These are phyloP conservation scores for Macrolepiota fuliginosa DNA, from an alignment of 768 basidiomycete species.

Conservation along the genomic window DNA sequence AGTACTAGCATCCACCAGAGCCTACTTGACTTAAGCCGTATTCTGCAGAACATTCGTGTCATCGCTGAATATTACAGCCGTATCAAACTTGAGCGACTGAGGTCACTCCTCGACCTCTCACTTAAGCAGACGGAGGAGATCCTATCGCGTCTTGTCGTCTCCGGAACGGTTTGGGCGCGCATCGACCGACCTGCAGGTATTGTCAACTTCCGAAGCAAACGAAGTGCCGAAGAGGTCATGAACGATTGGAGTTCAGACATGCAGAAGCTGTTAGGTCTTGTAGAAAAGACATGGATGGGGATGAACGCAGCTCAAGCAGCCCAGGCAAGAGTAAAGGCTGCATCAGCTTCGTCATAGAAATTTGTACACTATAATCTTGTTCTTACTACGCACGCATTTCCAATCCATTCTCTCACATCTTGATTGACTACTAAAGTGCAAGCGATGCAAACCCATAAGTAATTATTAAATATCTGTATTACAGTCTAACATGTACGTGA, in stretches of 20 bases:
- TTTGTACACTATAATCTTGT: conserved; percentile 19
- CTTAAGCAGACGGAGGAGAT: conserved; percentile 82
- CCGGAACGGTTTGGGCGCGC: conserved; percentile 90
- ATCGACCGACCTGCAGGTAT: conserved; percentile 91
- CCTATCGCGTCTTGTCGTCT: conserved; percentile 86
- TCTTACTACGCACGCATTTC: not conserved
- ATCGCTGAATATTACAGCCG: conserved; percentile 94
- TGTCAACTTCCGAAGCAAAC: conserved; percentile 81
- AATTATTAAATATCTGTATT: conserved; percentile 7
- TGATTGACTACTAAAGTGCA: not conserved
- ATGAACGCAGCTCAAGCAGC: conserved; percentile 90
- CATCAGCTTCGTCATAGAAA: conserved; percentile 20
- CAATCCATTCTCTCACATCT: not conserved
- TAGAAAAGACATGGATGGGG: conserved; percentile 99
- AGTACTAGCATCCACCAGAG: conserved; percentile 24
- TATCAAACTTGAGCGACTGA: conserved; percentile 81
- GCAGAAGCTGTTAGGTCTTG: conserved; percentile 83
- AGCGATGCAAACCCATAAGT: not conserved
- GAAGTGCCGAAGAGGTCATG: conserved; percentile 88
- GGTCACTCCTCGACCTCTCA: conserved; percentile 83
- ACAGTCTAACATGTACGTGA: not conserved
- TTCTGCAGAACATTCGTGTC: conserved; percentile 86
- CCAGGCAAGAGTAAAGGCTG: conserved; percentile 53
- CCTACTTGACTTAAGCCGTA: conserved; percentile 5
- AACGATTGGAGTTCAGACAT: conserved; percentile 99